Evolutionary conservation across 345 rosid species (phyloP).

Genomic region (Aquilaria yunnanensis): DNA sequence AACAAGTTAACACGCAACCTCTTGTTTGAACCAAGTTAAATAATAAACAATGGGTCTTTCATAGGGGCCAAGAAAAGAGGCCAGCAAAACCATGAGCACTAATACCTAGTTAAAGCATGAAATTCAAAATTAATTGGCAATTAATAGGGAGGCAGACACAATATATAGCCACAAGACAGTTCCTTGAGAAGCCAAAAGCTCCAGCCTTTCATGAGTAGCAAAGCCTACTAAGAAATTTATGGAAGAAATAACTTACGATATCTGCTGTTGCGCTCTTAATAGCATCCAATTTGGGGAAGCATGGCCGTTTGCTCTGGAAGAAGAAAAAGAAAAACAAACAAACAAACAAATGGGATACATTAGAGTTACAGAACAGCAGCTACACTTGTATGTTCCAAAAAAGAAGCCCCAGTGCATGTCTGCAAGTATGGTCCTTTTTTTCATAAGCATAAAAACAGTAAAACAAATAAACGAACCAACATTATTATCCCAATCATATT

Average conservation of each 20-base stretch:
- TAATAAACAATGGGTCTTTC: neutral
- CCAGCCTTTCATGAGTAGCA: too few relatives aligned
- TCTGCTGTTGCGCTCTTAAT: slow-evolving; percentile 89
- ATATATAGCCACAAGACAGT: too few relatives aligned
- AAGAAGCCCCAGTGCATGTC: too few relatives aligned
- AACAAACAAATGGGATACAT: slow-evolving; percentile 2
- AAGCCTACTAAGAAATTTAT: neutral
- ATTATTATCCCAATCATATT: too few relatives aligned
- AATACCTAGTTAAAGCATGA: too few relatives aligned
- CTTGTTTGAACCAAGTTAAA: slow-evolving; percentile 50
- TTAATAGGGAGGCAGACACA: too few relatives aligned
- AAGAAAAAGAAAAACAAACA: slow-evolving; percentile 1
- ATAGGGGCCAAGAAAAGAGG: too few relatives aligned
- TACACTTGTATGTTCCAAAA: neutral
- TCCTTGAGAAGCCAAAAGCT: too few relatives aligned
- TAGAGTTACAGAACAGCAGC: slow-evolving; percentile 12
- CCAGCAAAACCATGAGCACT: too few relatives aligned
- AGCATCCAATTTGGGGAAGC: slow-evolving; percentile 86
- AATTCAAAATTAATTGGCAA: too few relatives aligned
- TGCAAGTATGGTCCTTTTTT: too few relatives aligned
- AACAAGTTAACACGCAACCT: slow-evolving; percentile 71
- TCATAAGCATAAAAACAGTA: neutral
- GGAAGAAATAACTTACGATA: slow-evolving; percentile 49
- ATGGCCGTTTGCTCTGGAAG: slow-evolving; percentile 69
- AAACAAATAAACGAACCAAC: neutral